A percentile compares a stretch with the other conserved stretches of the same genome.
Evolutionary conservation across 1,284 basidiomycete species (phyloP).

Genomic region (Xerocomus amazonicus): DNA sequence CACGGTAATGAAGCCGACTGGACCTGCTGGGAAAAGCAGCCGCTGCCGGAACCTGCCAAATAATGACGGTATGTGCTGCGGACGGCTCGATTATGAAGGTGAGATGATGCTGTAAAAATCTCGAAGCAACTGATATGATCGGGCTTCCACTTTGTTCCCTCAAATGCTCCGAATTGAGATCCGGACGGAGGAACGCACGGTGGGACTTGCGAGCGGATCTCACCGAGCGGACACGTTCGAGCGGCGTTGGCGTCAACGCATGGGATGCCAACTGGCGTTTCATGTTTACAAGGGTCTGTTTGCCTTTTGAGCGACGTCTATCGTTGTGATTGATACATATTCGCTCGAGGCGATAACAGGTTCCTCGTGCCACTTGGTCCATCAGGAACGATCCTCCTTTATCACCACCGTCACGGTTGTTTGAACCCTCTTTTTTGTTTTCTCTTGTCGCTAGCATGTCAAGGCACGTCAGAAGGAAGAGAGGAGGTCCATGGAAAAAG

Average conservation of each 20-base stretch:
- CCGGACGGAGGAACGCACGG: constrained; percentile 12
- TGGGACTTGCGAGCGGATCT: constrained; percentile 31
- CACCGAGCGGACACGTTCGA: constrained; percentile 15
- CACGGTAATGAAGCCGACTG: constrained; percentile 12
- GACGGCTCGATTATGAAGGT: constrained; percentile 20
- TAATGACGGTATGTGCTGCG: constrained; percentile 11
- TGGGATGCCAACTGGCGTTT: constrained; percentile 13
- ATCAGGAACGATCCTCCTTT: background rate
- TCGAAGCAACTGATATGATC: constrained; percentile 19
- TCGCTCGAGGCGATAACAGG: background rate
- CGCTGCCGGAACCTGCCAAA: constrained; percentile 8
- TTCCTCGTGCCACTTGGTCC: background rate
- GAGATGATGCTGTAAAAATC: constrained; percentile 15
- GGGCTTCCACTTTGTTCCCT: constrained; percentile 21
- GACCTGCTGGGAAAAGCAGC: constrained; percentile 8
- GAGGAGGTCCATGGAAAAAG: background rate
- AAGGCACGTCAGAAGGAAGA: background rate
- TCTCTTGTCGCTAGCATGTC: background rate
- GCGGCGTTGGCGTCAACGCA: constrained; percentile 22
- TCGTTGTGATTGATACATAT: background rate
- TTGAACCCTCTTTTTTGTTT: background rate
- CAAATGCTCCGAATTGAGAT: constrained; percentile 25
- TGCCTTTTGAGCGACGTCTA: constrained; percentile 7
- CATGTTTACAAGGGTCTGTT: constrained; percentile 2
- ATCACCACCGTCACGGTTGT: constrained; percentile 4